phyloP scores from a whole-genome alignment of 2,329 filamentous ascomycete species.

The Botrytis aclada region DNA sequence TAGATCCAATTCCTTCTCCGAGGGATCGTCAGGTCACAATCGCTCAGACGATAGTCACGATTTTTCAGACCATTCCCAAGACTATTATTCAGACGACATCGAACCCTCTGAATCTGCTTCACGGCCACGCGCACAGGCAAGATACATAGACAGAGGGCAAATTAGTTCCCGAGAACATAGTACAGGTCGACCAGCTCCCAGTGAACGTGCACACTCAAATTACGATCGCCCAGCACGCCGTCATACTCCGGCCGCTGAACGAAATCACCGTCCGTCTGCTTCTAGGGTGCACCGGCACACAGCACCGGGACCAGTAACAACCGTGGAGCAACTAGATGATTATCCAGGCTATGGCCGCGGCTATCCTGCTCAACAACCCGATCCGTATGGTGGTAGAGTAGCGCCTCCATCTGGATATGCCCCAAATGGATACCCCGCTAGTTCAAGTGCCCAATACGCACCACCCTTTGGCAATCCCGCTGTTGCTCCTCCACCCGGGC shows the following conservation, averaged over 20 bases:
- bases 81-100: constrained; percentile 48
- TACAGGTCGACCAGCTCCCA: constrained; percentile 39
- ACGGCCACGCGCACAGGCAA: constrained; percentile 29
- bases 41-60: constrained; percentile 40
- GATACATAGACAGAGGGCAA: constrained; percentile 30
- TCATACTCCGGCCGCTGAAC: constrained; percentile 33
- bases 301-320: constrained; percentile 54
- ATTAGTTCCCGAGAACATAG: constrained; percentile 25
- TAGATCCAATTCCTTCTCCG: constrained; percentile 32
- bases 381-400: constrained; percentile 27
- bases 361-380: constrained; percentile 37
- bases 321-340: constrained; percentile 64
- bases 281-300: constrained; percentile 43
- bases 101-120: constrained; percentile 61
- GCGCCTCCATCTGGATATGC: constrained; percentile 34
- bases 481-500: constrained; percentile 13
- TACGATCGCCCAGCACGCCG: constrained; percentile 39
- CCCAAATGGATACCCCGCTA: constrained; percentile 33
- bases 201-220: constrained; percentile 32
- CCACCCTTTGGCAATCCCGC: constrained; percentile 32
- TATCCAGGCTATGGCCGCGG: constrained; percentile 48
- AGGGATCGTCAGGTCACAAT: constrained; percentile 35
- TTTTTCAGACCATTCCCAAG: constrained; percentile 40
- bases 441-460: constrained; percentile 26
- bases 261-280: constrained; percentile 40